Percentiles rank a stretch among this genome's conserved stretches.
Conservation (phyloP, 495 filamentous ascomycete species). For the Evansstolkia leycettana region DNA sequence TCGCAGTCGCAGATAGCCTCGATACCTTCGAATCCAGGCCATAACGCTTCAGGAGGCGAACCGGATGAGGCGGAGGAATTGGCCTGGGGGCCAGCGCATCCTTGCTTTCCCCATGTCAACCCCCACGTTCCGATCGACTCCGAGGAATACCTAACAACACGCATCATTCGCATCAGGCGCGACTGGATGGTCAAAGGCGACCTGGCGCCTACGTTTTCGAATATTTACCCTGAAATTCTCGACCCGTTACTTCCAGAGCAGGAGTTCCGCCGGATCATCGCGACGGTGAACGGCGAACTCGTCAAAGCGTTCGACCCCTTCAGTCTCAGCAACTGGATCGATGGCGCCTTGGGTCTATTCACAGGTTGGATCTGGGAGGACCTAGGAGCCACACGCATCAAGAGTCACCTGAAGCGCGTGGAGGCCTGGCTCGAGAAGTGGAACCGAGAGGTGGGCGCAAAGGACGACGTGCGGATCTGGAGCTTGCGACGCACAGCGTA, state of each 20-base stretch:
- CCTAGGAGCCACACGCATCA: constrained; percentile 57
- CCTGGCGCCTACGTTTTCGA: constrained; percentile 84
- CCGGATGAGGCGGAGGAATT: constrained; percentile 35
- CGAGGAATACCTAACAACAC: constrained; percentile 58
- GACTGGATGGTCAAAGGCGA: constrained; percentile 89
- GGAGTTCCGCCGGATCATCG: constrained; percentile 70
- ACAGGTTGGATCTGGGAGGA: constrained; percentile 96
- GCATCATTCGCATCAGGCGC: constrained; percentile 79
- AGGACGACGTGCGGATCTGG: constrained; percentile 56
- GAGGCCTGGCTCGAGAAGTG: constrained; percentile 72
- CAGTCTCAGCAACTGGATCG: constrained; percentile 55
- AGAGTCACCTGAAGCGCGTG: constrained; percentile 49
- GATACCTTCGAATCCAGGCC: constrained; percentile 28
- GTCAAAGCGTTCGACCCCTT: constrained; percentile 64
- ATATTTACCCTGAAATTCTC: constrained; percentile 89
- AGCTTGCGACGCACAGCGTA: constrained; percentile 73
- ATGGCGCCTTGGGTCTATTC: constrained; percentile 59
- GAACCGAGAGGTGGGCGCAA: constrained; percentile 52
- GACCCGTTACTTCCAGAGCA: constrained; percentile 70
- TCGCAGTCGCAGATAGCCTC: constrained; percentile 31
- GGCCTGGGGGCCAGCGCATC: constrained; percentile 77
- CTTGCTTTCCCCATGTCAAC: constrained; percentile 87
- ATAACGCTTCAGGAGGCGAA: constrained; percentile 39
- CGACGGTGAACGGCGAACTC: constrained; percentile 62
- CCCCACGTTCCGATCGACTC: constrained; percentile 75